A percentile compares a stretch with the other conserved stretches of the same genome.
Evolutionary conservation across 768 basidiomycete genomes (phyloP).

Genomic region (Hydnum rufescens): DNA sequence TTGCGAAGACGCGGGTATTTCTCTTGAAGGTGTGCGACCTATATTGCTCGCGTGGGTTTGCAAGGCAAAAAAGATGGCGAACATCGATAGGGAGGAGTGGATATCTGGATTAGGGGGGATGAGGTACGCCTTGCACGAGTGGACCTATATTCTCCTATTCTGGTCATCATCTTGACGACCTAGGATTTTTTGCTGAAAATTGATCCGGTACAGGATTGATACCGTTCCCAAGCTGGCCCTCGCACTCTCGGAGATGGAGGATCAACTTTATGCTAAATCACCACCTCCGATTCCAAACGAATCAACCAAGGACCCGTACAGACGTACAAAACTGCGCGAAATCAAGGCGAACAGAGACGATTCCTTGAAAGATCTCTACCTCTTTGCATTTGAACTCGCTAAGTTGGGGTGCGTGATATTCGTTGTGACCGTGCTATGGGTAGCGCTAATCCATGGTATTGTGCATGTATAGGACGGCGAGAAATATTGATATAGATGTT

Average conservation of each 20-base stretch:
- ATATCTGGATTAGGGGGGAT: constrained; percentile 30
- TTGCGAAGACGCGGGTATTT: constrained; percentile 47
- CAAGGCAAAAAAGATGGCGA: constrained; percentile 50
- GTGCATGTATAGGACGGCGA: constrained; percentile 19
- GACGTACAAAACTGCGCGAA: constrained; percentile 29
- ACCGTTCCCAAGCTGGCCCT: constrained; percentile 29
- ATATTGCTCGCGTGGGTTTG: constrained; percentile 62
- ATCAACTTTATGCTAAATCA: constrained; percentile 12
- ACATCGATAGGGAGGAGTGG: constrained; percentile 53
- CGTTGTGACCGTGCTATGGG: constrained; percentile 10
- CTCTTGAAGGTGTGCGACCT: constrained; percentile 53
- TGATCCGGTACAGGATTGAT: constrained; percentile 25
- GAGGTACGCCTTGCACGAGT: too few relatives aligned
- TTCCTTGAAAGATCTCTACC: constrained; percentile 46
- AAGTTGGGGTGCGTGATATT: constrained; percentile 62
- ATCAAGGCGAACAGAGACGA: constrained; percentile 30
- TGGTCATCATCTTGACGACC: neutral
- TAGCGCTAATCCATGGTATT: neutral
- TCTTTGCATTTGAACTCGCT: constrained; percentile 47
- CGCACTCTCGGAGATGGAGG: constrained; percentile 39
- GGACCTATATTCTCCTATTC: too few relatives aligned
- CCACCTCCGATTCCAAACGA: constrained; percentile 14
- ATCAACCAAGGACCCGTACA: constrained; percentile 29
- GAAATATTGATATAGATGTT: constrained; percentile 65
- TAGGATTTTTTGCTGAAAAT: neutral